Evolutionary conservation across 768 basidiomycete species (phyloP), one percentile per base, ranked within the genome.

Genomic region (Russula griseocarnosa): DNA sequence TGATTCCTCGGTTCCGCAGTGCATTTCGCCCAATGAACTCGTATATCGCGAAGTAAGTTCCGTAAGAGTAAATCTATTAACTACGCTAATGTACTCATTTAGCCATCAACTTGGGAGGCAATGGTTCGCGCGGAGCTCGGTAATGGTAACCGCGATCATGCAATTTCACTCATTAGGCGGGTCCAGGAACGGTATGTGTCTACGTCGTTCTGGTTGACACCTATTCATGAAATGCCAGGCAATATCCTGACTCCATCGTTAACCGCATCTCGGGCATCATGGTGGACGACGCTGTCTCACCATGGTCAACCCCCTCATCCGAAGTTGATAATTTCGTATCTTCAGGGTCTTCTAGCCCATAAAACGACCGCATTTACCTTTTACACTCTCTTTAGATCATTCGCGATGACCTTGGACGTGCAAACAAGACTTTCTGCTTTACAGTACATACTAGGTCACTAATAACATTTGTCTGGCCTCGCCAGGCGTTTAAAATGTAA

Each of bases 121-220:
- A 98, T 99, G 94, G 85, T 99, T 67, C 84, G 92, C 16, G 91
- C 90, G 1, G 97, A 99, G 72, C 79, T 98, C 13, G 86, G 86
- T 22, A 83, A 81, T 56, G 91, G 91, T 14, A 83, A 92, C 68
- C 83, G 85, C 14, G 82, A 86, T 52, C 79, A 80, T 13, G 96
- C 95, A 0, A 53, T 83, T 4, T 82, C 79, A 3, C 78, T 98
- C 0, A 78, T 95, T 34, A 81, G 84, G 60, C 82, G 92, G 52
- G 75, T 94, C 69, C 85, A 83, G 74, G 81, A 85, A 70, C 82
- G 92, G 87, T 88, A 68, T 36, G 83, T 32, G 18, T 28, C n/a
- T 9, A 47, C 6, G 6, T 38, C 7, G 18, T 56, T 51, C 28
- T n/a, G 40, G 49, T 8, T 28, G 22, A 34, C 42, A 52, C 54